These are phyloP conservation scores for Exophiala sideris DNA, from an alignment of 2,329 filamentous ascomycete genomes.

Conservation along the genomic window DNA sequence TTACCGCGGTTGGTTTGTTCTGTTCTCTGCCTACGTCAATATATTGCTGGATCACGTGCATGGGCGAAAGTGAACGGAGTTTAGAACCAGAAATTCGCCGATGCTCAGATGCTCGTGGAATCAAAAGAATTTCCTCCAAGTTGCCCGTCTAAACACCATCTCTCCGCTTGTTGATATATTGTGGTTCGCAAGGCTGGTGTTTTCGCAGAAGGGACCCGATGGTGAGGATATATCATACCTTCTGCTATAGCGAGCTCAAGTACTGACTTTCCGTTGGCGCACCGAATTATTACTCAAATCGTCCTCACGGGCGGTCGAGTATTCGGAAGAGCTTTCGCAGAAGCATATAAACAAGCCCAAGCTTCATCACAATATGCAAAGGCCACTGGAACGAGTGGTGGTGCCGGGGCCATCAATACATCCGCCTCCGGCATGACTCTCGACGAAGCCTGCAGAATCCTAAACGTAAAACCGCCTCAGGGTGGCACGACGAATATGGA, in stretches of 20 bases:
- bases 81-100: too few species aligned
- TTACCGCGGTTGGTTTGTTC: too few species aligned
- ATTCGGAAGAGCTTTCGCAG: constrained; percentile 84
- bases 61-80: too few species aligned
- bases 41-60: too few species aligned
- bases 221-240: constrained; percentile 6
- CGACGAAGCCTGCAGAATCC: constrained; percentile 94
- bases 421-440: constrained; percentile 75
- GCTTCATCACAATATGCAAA: constrained; percentile 80
- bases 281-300: constrained; percentile 91
- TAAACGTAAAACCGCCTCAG: constrained; percentile 88
- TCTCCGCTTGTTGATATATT: not conserved
- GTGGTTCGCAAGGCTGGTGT: not conserved
- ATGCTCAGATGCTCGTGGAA: too few species aligned
- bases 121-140: too few species aligned
- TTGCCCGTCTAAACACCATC: too few species aligned
- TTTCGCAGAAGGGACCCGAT: constrained; percentile 6
- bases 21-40: too few species aligned
- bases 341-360: constrained; percentile 93
- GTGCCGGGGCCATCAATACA: constrained; percentile 47
- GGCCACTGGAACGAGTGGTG: constrained; percentile 60
- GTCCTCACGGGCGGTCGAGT: constrained; percentile 87
- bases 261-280: constrained; percentile 60
- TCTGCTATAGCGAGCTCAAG: not conserved
- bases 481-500: constrained; percentile 74